Evolutionary conservation across 2,329 filamentous ascomycete species (phyloP).

Genomic region (Verticillium dahliae): DNA sequence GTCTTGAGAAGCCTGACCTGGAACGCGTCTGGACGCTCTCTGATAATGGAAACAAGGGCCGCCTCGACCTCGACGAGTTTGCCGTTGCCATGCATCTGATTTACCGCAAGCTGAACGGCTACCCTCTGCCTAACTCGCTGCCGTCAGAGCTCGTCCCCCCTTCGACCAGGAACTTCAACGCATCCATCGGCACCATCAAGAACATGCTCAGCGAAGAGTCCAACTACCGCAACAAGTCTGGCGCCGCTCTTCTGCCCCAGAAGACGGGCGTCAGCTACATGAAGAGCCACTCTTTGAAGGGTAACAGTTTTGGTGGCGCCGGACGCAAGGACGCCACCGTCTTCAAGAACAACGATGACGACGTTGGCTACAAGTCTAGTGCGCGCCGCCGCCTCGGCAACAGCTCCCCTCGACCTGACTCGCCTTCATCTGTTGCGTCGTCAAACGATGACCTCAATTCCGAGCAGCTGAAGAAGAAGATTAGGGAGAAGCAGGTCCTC

Average conservation of each 20-base stretch:
- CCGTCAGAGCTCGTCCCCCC: conserved; percentile 91
- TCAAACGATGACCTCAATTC: conserved; percentile 77
- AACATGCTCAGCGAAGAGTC: conserved; percentile 84
- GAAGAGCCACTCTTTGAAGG: conserved; percentile 88
- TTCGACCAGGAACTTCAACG: conserved; percentile 86
- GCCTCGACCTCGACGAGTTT: conserved; percentile 93
- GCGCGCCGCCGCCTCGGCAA: conserved; percentile 79
- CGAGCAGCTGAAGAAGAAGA: conserved; percentile 86
- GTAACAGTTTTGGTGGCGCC: conserved; percentile 48
- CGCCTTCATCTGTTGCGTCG: conserved; percentile 58
- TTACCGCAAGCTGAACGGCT: conserved; percentile 93
- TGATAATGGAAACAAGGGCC: conserved; percentile 89
- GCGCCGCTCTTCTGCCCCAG: conserved; percentile 85
- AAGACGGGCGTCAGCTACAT: conserved; percentile 98
- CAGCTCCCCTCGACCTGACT: conserved; percentile 72
- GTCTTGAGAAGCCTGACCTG: conserved; percentile 81
- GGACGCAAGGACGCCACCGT: conserved; percentile 89
- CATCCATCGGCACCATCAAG: conserved; percentile 90
- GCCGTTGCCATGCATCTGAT: conserved; percentile 99
- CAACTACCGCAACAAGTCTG: conserved; percentile 79
- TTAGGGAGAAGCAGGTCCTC: conserved; percentile 88
- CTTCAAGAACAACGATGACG: conserved; percentile 93
- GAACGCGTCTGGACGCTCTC: conserved; percentile 93
- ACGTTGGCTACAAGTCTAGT: conserved; percentile 87
- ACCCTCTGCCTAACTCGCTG: conserved; percentile 79